Evolutionary conservation across 148 eudicot species (phyloP).

Genomic region (Mesembryanthemum crystallinum): DNA sequence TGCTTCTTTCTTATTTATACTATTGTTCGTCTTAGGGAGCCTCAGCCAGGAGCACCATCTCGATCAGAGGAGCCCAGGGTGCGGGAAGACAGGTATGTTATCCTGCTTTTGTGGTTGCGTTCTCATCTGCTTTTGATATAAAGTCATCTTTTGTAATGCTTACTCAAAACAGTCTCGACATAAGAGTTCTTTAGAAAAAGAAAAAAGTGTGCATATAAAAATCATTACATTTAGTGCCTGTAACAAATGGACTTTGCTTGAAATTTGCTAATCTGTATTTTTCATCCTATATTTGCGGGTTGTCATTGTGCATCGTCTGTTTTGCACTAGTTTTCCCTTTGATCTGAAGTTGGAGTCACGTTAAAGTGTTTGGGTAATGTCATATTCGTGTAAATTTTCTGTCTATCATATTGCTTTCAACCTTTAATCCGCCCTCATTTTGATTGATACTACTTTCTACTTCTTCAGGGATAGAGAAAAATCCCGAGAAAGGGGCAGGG

Average conservation of each 20-base stretch:
- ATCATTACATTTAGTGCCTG: neutral
- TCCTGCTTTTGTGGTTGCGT: neutral
- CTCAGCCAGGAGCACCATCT: constrained; percentile 64
- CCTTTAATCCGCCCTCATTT: neutral
- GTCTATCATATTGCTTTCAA: neutral
- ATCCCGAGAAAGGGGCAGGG: constrained; percentile 83
- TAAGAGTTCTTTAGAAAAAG: no score
- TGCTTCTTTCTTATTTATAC: no score
- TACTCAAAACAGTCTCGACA: no score
- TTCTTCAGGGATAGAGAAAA: constrained; percentile 78
- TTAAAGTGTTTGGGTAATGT: neutral
- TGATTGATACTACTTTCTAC: neutral
- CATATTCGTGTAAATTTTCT: no score
- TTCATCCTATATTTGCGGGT: neutral
- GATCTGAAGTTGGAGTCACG: neutral
- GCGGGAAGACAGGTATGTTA: constrained; percentile 60
- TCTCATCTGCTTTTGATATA: no score
- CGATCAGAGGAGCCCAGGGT: constrained; percentile 86
- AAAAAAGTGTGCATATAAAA: neutral
- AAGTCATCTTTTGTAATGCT: no score
- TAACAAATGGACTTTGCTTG: neutral
- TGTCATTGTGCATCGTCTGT: neutral
- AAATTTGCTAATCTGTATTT: neutral
- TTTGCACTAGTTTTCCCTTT: neutral
- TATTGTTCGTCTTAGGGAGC: constrained; percentile 47